Conservation (phyloP, 2,329 filamentous ascomycete genomes). For the Ceratocystis smalleyi region DNA sequence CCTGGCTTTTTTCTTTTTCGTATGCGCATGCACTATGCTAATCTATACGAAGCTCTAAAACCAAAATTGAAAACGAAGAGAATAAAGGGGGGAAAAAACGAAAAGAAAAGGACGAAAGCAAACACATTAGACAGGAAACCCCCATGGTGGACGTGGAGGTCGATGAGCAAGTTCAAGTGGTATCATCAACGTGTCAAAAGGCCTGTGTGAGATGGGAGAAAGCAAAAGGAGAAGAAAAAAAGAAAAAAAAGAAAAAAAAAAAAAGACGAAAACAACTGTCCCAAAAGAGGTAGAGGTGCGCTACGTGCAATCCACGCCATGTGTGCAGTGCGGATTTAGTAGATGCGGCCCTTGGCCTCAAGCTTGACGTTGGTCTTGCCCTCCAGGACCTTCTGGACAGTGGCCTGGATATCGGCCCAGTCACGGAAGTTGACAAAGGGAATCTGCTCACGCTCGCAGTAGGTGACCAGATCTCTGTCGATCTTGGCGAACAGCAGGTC, state of each 20-base stretch:
- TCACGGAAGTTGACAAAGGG: constrained; percentile 79
- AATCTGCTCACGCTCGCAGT: constrained; percentile 68
- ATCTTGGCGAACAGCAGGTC: constrained; percentile 89
- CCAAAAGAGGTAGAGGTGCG: neutral
- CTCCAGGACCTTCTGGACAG: constrained; percentile 60
- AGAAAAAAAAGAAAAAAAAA: neutral
- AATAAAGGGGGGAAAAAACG: neutral
- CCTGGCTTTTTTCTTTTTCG: neutral
- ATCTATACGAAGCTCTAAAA: constrained; percentile 11
- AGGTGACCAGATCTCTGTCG: constrained; percentile 65
- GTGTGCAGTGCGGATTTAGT: constrained; percentile 7
- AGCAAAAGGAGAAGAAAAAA: neutral
- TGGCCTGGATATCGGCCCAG: constrained; percentile 63
- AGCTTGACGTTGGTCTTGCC: constrained; percentile 56
- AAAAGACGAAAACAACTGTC: neutral
- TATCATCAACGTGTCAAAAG: constrained; percentile 8
- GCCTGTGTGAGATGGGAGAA: neutral
- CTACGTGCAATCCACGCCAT: neutral
- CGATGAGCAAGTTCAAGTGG: neutral
- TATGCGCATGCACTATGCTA: constrained; percentile 17
- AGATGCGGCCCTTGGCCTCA: constrained; percentile 39
- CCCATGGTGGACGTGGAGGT: neutral
- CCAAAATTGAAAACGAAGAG: constrained; percentile 1
- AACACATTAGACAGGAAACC: too few relatives aligned
- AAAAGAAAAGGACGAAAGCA: constrained; percentile 1